These are phyloP conservation scores for Rhodotorula sp. DNA, from an alignment of 1,284 basidiomycete genomes.

Conservation along the genomic window DNA sequence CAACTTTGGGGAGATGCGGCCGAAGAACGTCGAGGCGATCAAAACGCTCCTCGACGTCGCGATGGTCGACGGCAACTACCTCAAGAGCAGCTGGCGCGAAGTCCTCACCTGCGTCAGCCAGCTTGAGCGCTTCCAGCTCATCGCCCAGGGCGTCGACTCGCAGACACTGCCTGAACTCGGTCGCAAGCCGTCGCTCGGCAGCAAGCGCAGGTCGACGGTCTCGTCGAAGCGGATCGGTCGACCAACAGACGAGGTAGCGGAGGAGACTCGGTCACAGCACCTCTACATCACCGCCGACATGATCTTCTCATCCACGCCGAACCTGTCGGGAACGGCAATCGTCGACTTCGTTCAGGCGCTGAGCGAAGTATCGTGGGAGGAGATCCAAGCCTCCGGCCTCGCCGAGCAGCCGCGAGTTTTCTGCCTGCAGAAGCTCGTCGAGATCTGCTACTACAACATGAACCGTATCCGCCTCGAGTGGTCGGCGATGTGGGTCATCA, in stretches of 20 bases:
- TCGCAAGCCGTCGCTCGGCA: conserved; percentile 62
- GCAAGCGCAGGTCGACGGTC: conserved; percentile 29
- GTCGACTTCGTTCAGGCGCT: conserved; percentile 96
- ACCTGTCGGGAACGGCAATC: conserved; percentile 94
- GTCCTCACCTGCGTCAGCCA: conserved; percentile 94
- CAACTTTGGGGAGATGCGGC: conserved; percentile 95
- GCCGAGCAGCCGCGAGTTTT: conserved; percentile 86
- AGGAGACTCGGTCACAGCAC: conserved; percentile 94
- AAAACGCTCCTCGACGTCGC: conserved; percentile 89
- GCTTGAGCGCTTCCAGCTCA: conserved; percentile 94
- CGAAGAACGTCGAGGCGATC: conserved; percentile 98
- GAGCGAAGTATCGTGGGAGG: conserved; percentile 98
- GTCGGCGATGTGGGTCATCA: conserved; percentile 96
- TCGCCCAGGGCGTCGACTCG: conserved; percentile 66
- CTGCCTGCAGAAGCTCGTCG: conserved; percentile 96
- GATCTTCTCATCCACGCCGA: conserved; percentile 95
- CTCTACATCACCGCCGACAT: conserved; percentile 98
- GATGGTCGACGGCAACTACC: conserved; percentile 85
- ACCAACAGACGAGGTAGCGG: conserved; percentile 83
- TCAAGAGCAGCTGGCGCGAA: conserved; percentile 94
- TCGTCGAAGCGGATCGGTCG: conserved; percentile 52
- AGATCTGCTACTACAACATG: conserved; percentile 99
- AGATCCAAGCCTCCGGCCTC: conserved; percentile 94
- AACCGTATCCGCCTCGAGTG: conserved; percentile 96
- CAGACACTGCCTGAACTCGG: conserved; percentile 73